These are phyloP conservation scores for Kluyveromyces nonfermentans DNA, from an alignment of 805 yeast genomes.

Conservation along the genomic window DNA sequence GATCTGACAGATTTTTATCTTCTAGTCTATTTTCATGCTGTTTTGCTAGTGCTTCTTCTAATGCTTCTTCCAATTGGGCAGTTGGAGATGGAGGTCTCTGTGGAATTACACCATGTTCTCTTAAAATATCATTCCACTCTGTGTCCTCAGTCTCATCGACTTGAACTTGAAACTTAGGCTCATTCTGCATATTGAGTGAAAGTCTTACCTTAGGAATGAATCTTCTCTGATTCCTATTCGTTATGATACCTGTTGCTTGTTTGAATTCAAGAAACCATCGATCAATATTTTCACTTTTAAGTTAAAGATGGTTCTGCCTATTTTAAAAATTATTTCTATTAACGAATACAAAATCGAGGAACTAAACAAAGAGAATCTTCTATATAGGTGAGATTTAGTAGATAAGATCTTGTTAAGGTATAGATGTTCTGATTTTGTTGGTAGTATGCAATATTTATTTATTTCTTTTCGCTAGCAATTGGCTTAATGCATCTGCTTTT, in stretches of 20 bases:
- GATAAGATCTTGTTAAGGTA: no score
- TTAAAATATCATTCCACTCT: constrained; percentile 94
- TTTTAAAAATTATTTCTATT: not conserved
- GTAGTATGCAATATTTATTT: not conserved
- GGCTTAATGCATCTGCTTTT: constrained; percentile 23
- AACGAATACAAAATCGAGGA: no score
- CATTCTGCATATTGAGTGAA: constrained; percentile 25
- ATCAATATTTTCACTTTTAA: no score
- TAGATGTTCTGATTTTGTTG: no score
- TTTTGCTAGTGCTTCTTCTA: constrained; percentile 67
- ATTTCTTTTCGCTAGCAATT: constrained; percentile 20
- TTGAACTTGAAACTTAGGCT: constrained; percentile 66
- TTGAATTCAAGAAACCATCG: not conserved
- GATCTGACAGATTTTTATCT: constrained; percentile 63
- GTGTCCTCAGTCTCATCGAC: constrained; percentile 96
- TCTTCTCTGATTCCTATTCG: not conserved
- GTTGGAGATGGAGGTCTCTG: constrained; percentile 86
- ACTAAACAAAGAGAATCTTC: not conserved
- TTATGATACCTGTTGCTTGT: not conserved
- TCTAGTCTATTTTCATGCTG: constrained; percentile 83
- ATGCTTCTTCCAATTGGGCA: constrained; percentile 74
- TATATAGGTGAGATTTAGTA: not conserved
- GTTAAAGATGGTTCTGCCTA: no score
- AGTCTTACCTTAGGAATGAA: not conserved
- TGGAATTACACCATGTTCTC: constrained; percentile 88